A percentile compares a stretch with the other conserved stretches of the same genome.
Evolutionary conservation across 345 rosid genomes (phyloP).

Genomic region (Brassica nigra): DNA sequence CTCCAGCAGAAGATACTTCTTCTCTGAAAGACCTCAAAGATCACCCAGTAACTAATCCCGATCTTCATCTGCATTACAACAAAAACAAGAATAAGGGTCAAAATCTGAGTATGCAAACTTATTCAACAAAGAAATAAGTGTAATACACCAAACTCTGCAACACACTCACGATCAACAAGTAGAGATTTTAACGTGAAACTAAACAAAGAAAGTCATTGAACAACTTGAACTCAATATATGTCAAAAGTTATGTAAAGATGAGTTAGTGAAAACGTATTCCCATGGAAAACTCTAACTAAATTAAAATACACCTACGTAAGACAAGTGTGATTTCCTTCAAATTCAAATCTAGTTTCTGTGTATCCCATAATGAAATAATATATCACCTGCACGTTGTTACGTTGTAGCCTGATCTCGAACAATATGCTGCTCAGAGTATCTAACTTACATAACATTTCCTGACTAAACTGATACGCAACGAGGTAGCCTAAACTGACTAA

Average conservation of each 20-base stretch:
- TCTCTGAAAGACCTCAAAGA: constrained; percentile 11
- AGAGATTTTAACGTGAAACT: background rate
- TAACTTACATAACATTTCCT: background rate
- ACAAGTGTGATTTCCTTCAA: background rate
- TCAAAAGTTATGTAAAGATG: background rate
- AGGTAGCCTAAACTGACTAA: constrained; percentile 5
- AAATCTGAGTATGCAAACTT: background rate
- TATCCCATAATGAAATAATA: background rate
- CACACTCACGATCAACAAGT: background rate
- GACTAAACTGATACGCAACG: background rate
- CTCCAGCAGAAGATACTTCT: constrained; percentile 8
- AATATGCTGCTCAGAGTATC: background rate
- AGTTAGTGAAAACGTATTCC: background rate
- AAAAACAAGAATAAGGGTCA: background rate
- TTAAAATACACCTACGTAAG: background rate
- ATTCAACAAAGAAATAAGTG: constrained; percentile 1
- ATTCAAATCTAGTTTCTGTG: background rate
- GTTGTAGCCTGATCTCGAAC: background rate
- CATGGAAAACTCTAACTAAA: background rate
- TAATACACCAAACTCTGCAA: background rate
- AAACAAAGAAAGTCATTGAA: background rate
- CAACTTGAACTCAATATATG: background rate
- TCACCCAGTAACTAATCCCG: constrained; percentile 22
- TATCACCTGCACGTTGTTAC: no score
- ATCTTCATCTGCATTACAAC: constrained; percentile 41